Conservation (phyloP, 495 filamentous ascomycete species). For the Neurospora sublineolata region DNA sequence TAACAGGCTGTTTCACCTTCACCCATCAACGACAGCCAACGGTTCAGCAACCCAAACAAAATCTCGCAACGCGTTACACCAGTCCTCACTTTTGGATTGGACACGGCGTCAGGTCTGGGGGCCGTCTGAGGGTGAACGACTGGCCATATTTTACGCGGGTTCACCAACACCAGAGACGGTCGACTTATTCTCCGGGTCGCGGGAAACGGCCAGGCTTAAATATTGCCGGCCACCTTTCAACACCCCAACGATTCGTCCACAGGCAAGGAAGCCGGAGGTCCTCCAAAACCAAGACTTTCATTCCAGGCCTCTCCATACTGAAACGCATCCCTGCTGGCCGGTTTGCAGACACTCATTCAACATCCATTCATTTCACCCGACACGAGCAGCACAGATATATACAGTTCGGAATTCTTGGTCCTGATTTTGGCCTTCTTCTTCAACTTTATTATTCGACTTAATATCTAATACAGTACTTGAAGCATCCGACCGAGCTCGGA, state of each 20-base stretch:
- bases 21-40: not conserved
- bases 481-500: not conserved
- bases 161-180: not conserved
- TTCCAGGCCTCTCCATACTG: not conserved
- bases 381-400: not conserved
- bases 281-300: not conserved
- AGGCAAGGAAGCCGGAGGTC: not conserved
- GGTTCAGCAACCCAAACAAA: not conserved
- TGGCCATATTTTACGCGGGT: not conserved
- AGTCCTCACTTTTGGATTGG: not conserved
- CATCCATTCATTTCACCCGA: not conserved
- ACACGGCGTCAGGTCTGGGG: not conserved
- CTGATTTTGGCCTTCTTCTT: not conserved
- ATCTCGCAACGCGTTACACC: not conserved
- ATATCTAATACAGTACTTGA: not conserved
- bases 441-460: not conserved
- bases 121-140: not conserved
- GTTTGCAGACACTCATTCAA: not conserved
- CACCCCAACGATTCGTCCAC: not conserved
- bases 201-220: not conserved
- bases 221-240: not conserved
- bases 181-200: not conserved
- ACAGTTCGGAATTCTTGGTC: not conserved
- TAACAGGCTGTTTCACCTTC: not conserved
- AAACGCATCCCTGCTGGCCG: not conserved